Conservation (phyloP, 352 stramenopile species). For the Phytopythium mirpurense region DNA sequence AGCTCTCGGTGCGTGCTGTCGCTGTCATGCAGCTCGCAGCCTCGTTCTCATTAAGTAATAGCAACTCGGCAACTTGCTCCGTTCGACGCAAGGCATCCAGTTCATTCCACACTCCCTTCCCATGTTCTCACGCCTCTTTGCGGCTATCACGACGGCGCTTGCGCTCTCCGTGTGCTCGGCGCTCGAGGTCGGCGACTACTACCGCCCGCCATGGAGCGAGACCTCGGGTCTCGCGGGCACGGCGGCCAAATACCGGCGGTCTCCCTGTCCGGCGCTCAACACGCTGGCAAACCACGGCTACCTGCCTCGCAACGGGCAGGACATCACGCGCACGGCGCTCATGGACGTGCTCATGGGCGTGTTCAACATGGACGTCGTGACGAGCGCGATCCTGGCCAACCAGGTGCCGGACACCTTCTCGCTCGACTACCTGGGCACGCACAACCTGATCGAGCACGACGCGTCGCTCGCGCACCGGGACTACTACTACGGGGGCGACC, state of each 20-base stretch:
- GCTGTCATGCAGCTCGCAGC: background rate
- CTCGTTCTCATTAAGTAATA: too few species aligned
- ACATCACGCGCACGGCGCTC: constrained; percentile 17
- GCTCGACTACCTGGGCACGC: constrained; percentile 27
- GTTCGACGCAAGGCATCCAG: background rate
- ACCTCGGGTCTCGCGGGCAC: constrained; percentile 20
- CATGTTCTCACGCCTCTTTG: constrained; percentile 4
- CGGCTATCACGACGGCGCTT: background rate
- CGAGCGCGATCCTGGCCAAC: constrained; percentile 9
- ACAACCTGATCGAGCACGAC: constrained; percentile 32
- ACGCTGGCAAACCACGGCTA: constrained; percentile 43
- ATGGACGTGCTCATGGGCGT: constrained; percentile 23
- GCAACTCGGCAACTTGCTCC: background rate
- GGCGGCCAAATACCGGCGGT: constrained; percentile 20
- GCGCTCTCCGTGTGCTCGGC: constrained; percentile 4
- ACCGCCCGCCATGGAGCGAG: constrained; percentile 16
- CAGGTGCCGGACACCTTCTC: constrained; percentile 18
- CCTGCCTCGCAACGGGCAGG: constrained; percentile 28
- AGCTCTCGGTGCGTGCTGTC: too few species aligned
- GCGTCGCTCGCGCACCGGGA: constrained; percentile 30
- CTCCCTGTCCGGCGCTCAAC: constrained; percentile 43
- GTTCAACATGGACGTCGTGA: constrained; percentile 27
- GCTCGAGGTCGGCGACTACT: constrained; percentile 24
- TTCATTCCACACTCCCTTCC: background rate
- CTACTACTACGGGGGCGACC: constrained; percentile 22